Base-by-base conservation (phyloP, 2,329 filamentous ascomycete species). In the Hymenoscyphus albidus region DNA sequence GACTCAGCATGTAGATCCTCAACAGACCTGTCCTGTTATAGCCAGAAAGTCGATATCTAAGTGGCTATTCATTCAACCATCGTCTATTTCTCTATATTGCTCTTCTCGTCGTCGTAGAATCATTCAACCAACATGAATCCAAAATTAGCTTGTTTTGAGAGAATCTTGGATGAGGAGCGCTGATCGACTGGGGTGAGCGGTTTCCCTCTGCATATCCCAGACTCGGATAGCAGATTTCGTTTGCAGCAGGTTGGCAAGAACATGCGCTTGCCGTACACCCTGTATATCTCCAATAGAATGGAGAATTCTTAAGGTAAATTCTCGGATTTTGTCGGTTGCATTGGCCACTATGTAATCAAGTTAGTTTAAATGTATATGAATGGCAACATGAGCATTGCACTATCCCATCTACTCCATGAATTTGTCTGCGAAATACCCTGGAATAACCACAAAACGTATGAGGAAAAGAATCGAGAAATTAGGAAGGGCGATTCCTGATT, bases 221-320 rank as follows among this genome's bases (percentile, higher is more conserved):
- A 59, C 57, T 27, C n/a, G 13, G n/a, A 64, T 42, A 9, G 32
- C 44, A 9, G 44, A 48, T 44, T 61, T 57, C 16, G 38, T 60
- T 59, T 67, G 59, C 1, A 69, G 57, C 31, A 64, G 40, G 9
- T 59, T 51, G 3, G 72, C 72, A 31, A 74, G 32, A 14, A 73
- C 61, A 32, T 59, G 51, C 7, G 70, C 73, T 44, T 74, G 72
- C 31, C 68, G 62, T 32, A 74, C 69, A 0, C 72, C 72, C 56
- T 72, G 66, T 1, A 58, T 62, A 42, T 65, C 57, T n/a, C 63
- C 71, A 31, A 75, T 65, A 16, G 27, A 48, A 54, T 64, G 58
- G 2, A 75, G 42, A 54, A 69, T 73, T 57, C 60, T 68, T 2
- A 69, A 63, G 7, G 66, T 66, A 59, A 71, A 75, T 1, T 58